A percentile compares a stretch with the other conserved stretches of the same genome.
These are phyloP conservation scores for Kwoniella dejecticola DNA, from an alignment of 768 basidiomycete genomes.

Conservation along the genomic window DNA sequence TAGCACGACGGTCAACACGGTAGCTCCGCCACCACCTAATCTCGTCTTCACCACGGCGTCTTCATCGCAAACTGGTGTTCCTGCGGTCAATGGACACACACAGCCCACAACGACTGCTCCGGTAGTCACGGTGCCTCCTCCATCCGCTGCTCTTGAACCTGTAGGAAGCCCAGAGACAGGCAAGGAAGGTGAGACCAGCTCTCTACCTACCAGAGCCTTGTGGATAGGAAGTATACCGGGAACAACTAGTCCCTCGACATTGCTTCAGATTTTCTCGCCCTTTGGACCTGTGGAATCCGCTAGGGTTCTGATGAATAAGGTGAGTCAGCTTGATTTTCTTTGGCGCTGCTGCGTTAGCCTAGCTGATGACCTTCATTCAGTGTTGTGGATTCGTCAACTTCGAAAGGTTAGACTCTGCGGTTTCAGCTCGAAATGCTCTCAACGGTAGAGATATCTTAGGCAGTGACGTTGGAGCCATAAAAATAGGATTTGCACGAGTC, in stretches of 20 bases:
- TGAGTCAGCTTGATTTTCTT: slow-evolving; percentile 67
- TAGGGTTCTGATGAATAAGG: slow-evolving; percentile 93
- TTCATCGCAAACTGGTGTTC: slow-evolving; percentile 6
- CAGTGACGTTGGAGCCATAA: slow-evolving; percentile 92
- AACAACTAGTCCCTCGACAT: slow-evolving; percentile 89
- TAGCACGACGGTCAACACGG: slow-evolving; percentile 69
- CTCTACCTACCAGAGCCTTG: slow-evolving; percentile 87
- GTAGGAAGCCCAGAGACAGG: slow-evolving; percentile 25
- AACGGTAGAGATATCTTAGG: slow-evolving; percentile 96
- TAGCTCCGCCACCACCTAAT: slow-evolving; percentile 54
- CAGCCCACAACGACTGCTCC: slow-evolving; percentile 55
- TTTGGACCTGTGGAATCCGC: slow-evolving; percentile 98
- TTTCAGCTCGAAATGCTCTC: slow-evolving; percentile 89
- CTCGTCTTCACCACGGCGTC: slow-evolving; percentile 46
- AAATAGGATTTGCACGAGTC: slow-evolving; percentile 95
- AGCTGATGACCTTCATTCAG: slow-evolving; percentile 17
- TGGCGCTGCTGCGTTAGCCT: neutral
- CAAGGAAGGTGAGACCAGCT: slow-evolving; percentile 66
- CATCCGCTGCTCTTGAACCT: neutral
- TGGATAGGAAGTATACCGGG: slow-evolving; percentile 98
- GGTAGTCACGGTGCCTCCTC: slow-evolving; percentile 48
- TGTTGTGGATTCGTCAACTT: slow-evolving; percentile 73
- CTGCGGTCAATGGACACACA: neutral
- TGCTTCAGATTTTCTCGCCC: slow-evolving; percentile 93
- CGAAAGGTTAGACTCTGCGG: slow-evolving; percentile 94